Base-by-base conservation (phyloP, 2,329 filamentous ascomycete genomes). In the Aphanocladium album region DNA sequence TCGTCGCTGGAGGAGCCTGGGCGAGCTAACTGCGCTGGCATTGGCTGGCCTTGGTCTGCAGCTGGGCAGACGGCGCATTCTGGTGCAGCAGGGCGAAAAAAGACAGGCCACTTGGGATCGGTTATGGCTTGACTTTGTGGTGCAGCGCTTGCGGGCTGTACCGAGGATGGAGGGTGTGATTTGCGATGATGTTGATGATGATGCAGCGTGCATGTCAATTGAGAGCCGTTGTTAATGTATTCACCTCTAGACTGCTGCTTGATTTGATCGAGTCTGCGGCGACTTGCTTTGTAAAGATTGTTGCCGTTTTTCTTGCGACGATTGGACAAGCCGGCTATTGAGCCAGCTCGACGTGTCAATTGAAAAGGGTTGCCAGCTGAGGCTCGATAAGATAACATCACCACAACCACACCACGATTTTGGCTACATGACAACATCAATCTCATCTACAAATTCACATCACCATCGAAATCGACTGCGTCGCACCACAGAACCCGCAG, bases 1-100 rank as follows among this genome's bases (percentile, higher is more conserved):
- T 68, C 64, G 66, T 67, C 64, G 37, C 63, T 23, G 49, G 19
- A 9, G 25, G 33, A 33, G 27, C 7, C 25, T 35, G 16, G 25
- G 23, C 21, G 51, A 30, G 35, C 56, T 37, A 27, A 45, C 9
- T 17, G 17, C 11, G 17, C 46, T 43, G 51, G 51, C 56, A 30
- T 30, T 23, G 21, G 47, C 33, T 43, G 51, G 51, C 56, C 5
- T 30, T 23, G 21, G 47, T 19, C 30, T 30, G 30, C 5, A 5
- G 30, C 30, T 30, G 30, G 30, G 30, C 30, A 30, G 30, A 9
- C 30, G n/a, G n/a, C n/a, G n/a, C n/a, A n/a, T n/a, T n/a, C n/a
- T n/a, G n/a, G n/a, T n/a, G 21, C 19, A 7, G 17, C 21, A 25
- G 23, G 46, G 23, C 46, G 46, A 21, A 30, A 35, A 59, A 39